A percentile compares a stretch with the other conserved stretches of the same genome.
Conservation (phyloP, 2,329 filamentous ascomycete genomes). For the Cadophora gregata region DNA sequence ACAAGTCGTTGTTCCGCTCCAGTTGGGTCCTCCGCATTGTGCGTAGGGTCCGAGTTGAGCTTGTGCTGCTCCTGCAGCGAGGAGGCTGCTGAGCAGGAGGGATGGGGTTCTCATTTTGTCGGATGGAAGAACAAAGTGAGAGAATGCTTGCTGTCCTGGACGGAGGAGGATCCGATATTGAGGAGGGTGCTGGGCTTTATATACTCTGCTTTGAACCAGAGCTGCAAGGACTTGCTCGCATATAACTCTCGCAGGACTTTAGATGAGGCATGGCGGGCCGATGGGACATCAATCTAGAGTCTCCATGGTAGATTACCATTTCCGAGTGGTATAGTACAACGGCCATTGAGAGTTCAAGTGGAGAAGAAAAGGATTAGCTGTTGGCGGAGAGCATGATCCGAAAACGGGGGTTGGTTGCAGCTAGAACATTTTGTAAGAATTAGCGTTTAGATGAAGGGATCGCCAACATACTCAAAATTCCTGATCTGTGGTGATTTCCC, state of each 20-base stretch:
- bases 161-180: not conserved
- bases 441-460: not conserved
- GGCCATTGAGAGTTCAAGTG: not conserved
- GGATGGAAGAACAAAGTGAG: constrained; percentile 7
- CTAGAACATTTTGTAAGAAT: not conserved
- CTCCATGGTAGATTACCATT: not conserved
- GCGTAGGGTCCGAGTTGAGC: constrained; percentile 32
- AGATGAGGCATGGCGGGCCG: not conserved
- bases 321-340: not conserved
- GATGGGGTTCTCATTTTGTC: constrained; percentile 16
- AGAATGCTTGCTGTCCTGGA: not conserved
- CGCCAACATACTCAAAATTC: not conserved
- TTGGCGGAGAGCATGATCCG: constrained; percentile 3
- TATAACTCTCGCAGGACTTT: not conserved
- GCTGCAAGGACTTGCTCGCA: not conserved
- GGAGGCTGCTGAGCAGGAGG: not conserved
- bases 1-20: constrained; percentile 41
- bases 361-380: not conserved
- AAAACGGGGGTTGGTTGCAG: not conserved
- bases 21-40: constrained; percentile 46
- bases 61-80: constrained; percentile 18
- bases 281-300: not conserved
- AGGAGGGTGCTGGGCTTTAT: not conserved
- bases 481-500: not conserved
- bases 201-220: not conserved